These are phyloP conservation scores for Coemansia sp. DNA, from an alignment of 192 early-diverging fungal genomes.

Conservation along the genomic window DNA sequence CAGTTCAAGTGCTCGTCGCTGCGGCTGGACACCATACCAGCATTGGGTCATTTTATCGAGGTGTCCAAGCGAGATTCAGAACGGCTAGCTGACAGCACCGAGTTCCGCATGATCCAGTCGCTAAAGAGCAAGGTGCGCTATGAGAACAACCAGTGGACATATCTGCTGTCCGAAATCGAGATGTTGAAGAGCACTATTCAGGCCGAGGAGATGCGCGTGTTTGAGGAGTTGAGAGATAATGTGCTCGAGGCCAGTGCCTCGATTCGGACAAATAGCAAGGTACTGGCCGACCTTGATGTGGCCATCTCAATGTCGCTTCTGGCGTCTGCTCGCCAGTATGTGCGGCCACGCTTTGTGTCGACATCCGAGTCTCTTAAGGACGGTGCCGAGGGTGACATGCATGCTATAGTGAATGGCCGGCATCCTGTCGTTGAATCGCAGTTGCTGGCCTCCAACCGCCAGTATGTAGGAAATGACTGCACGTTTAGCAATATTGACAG, in stretches of 20 bases:
- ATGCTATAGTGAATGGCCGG: slow-evolving; percentile 51
- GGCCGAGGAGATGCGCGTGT: slow-evolving; percentile 57
- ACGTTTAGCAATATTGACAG: slow-evolving; percentile 19
- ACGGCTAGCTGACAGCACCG: slow-evolving; percentile 17
- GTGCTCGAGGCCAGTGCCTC: slow-evolving; percentile 56
- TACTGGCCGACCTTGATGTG: slow-evolving; percentile 69
- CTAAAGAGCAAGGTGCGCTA: slow-evolving; percentile 57
- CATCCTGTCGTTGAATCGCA: slow-evolving; percentile 64
- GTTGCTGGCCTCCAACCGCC: slow-evolving; percentile 48
- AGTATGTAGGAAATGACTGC: slow-evolving; percentile 61
- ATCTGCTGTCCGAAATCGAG: slow-evolving; percentile 59
- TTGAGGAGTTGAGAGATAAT: slow-evolving; percentile 51
- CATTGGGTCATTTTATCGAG: slow-evolving; percentile 58
- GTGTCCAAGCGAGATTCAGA: slow-evolving; percentile 49
- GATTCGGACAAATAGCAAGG: slow-evolving; percentile 61
- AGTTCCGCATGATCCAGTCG: slow-evolving; percentile 55
- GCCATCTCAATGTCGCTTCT: slow-evolving; percentile 62
- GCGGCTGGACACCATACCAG: slow-evolving; percentile 41
- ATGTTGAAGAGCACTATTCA: slow-evolving; percentile 42
- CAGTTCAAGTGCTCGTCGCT: slow-evolving; percentile 40
- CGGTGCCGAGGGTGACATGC: neutral
- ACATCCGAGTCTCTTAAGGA: neutral
- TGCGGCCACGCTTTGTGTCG: slow-evolving; percentile 51
- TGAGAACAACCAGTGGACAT: slow-evolving; percentile 58
- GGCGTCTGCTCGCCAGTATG: slow-evolving; percentile 55